Conservation (phyloP, 2,329 filamentous ascomycete species). For the Ascochyta clinopodiicola region DNA sequence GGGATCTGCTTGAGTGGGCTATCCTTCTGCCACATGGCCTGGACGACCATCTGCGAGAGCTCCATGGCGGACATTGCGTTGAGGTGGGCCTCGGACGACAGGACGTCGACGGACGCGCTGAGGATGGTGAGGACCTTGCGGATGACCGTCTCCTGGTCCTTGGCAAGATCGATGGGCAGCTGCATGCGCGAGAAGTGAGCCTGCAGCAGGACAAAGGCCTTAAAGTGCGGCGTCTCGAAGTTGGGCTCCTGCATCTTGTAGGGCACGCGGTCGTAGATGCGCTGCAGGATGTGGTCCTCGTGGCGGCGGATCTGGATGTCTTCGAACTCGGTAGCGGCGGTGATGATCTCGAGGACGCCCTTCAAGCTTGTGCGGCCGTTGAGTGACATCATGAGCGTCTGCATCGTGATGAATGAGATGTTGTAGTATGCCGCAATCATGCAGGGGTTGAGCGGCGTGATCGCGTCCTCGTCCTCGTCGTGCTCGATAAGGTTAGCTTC, state of each 20-base stretch:
- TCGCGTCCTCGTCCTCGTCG: conserved; percentile 84
- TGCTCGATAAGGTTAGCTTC: conserved; percentile 96
- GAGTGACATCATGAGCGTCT: conserved; percentile 93
- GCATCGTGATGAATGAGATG: conserved; percentile 99
- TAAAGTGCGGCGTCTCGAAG: conserved; percentile 96
- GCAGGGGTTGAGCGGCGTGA: conserved; percentile 89
- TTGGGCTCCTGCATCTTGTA: conserved; percentile 90
- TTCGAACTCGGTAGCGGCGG: conserved; percentile 96
- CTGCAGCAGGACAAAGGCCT: conserved; percentile 95
- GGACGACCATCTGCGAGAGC: conserved; percentile 98
- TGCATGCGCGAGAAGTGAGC: conserved; percentile 98
- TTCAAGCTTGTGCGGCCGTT: conserved; percentile 91
- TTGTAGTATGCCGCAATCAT: conserved; percentile 99
- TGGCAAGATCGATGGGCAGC: conserved; percentile 90
- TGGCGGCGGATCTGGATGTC: conserved; percentile 92
- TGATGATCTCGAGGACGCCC: conserved; percentile 94
- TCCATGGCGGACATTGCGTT: conserved; percentile 99
- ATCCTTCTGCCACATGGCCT: conserved; percentile 98
- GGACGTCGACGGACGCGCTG: conserved; percentile 90
- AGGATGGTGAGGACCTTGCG: conserved; percentile 85
- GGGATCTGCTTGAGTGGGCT: conserved; percentile 97
- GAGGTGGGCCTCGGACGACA: conserved; percentile 93
- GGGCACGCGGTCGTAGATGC: conserved; percentile 92
- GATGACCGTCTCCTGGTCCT: conserved; percentile 90
- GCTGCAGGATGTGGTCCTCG: conserved; percentile 84